Conservation (phyloP, 2,329 filamentous ascomycete genomes). For the Epichloe glyceriae region DNA sequence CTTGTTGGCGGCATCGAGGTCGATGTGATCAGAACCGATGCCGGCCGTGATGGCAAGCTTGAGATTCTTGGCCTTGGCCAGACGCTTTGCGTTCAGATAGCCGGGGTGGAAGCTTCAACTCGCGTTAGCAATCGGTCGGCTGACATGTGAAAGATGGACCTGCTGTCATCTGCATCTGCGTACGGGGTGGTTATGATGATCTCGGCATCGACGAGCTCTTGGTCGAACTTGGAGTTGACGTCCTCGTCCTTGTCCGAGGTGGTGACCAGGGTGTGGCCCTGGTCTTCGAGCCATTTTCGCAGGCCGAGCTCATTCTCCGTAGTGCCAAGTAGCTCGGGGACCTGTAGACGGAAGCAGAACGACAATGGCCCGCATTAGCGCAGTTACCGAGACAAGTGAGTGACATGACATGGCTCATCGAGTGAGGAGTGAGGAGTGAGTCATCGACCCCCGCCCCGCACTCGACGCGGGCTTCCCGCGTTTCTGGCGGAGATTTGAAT, state of each 20-base stretch:
- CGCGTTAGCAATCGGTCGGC: not conserved
- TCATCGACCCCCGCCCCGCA: not conserved
- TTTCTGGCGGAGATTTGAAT: not conserved
- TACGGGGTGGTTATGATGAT: conserved; percentile 98
- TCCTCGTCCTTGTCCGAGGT: conserved; percentile 97
- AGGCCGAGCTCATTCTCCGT: conserved; percentile 98
- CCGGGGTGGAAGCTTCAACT: conserved; percentile 78
- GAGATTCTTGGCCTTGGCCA: conserved; percentile 96
- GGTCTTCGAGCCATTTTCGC: conserved; percentile 93
- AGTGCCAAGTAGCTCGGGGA: conserved; percentile 78
- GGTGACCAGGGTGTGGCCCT: conserved; percentile 91
- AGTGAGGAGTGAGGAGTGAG: too few species aligned
- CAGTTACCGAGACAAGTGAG: not conserved
- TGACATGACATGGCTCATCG: not conserved
- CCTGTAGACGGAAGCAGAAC: conserved; percentile 23
- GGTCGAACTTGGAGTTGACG: conserved; percentile 82
- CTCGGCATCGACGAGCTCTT: conserved; percentile 92
- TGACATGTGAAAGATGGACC: not conserved
- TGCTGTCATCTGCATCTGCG: conserved; percentile 10
- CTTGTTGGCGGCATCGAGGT: conserved; percentile 92
- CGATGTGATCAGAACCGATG: conserved; percentile 97
- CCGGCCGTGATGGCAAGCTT: conserved; percentile 95
- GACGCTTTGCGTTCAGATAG: conserved; percentile 90
- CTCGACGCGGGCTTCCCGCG: not conserved
- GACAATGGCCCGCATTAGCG: not conserved